Evolutionary conservation across 2,329 filamentous ascomycete genomes (phyloP).

Genomic region (Fusarium denticulatum): DNA sequence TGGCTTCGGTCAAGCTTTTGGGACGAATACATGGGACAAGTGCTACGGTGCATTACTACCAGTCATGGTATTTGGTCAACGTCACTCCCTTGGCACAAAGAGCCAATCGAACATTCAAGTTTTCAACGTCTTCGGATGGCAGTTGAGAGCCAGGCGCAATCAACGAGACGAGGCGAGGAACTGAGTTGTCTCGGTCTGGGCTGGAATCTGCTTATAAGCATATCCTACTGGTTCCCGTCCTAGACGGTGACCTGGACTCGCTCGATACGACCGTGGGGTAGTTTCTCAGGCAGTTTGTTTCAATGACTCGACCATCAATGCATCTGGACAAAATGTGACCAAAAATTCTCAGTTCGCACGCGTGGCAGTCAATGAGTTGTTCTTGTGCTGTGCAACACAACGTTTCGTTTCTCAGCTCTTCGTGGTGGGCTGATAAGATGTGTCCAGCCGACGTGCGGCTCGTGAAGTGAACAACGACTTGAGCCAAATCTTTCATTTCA

Average conservation of each 20-base stretch:
- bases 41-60: constrained; percentile 2
- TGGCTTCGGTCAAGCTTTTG: constrained; percentile 32
- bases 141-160: neutral
- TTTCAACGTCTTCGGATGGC: neutral
- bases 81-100: constrained; percentile 1
- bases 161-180: neutral
- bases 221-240: neutral
- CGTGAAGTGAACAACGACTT: constrained; percentile 15
- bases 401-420: constrained; percentile 14
- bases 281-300: constrained; percentile 15
- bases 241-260: neutral
- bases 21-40: constrained; percentile 17
- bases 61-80: constrained; percentile 17
- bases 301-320: constrained; percentile 11
- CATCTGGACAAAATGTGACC: neutral
- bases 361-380: constrained; percentile 41
- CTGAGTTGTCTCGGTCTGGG: neutral
- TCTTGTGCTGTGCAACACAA: constrained; percentile 32
- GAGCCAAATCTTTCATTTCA: constrained; percentile 13
- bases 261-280: constrained; percentile 1
- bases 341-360: constrained; percentile 19
- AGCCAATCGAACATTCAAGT: neutral
- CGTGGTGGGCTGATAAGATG: constrained; percentile 23
- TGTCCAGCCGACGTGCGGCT: constrained; percentile 19
- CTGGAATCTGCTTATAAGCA: neutral